Evolutionary conservation across 148 eudicot species (phyloP).

Genomic region (Camellia granthamiana): DNA sequence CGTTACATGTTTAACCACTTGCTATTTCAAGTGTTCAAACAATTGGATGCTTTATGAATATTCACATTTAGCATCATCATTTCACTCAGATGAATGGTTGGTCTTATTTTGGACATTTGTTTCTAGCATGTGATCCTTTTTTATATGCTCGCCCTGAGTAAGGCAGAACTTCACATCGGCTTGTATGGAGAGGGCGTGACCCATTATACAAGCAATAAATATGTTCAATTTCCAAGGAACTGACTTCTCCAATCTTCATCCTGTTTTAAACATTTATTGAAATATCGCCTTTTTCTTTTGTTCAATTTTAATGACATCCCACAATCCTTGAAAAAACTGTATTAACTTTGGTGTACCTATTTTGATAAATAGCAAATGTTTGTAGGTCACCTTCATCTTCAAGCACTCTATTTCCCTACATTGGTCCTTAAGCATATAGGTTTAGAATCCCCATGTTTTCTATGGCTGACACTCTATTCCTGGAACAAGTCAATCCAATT

Average conservation of each 20-base stretch:
- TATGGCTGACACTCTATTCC: neutral
- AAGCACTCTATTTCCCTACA: too few species aligned
- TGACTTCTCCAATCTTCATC: neutral
- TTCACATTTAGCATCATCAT: neutral
- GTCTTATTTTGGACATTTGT: neutral
- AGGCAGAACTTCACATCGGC: neutral
- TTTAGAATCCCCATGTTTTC: neutral
- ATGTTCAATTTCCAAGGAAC: neutral
- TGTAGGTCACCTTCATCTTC: neutral
- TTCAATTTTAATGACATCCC: too few species aligned
- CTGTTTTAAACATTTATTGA: neutral
- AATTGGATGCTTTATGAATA: neutral
- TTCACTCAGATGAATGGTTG: neutral
- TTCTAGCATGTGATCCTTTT: neutral
- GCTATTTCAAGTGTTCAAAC: neutral
- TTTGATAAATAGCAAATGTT: neutral
- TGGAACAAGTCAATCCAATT: neutral
- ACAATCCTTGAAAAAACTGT: too few species aligned
- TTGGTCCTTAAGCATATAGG: neutral
- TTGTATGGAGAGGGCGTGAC: neutral
- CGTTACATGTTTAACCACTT: neutral
- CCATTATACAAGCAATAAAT: neutral
- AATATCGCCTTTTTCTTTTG: neutral
- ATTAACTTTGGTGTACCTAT: neutral
- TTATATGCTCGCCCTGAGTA: too few species aligned